Percentiles rank a stretch among this genome's conserved stretches.
phyloP scores from a whole-genome alignment of 495 filamentous ascomycete genomes.

The Daldinia vernicosa region DNA sequence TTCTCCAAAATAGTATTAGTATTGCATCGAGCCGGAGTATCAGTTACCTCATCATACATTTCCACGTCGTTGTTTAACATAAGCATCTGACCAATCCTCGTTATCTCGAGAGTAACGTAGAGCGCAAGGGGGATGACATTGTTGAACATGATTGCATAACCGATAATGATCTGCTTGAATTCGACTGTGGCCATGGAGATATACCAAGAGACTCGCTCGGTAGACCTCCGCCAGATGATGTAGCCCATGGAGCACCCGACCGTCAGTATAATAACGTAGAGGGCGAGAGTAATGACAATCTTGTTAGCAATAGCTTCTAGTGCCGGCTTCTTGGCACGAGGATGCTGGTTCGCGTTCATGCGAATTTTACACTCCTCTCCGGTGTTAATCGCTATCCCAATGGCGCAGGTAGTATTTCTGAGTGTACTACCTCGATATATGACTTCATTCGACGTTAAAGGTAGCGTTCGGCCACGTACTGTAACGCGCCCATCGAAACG shows the following conservation, averaged over 20 bases:
- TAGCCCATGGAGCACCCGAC: slow-evolving; percentile 82
- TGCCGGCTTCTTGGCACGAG: slow-evolving; percentile 82
- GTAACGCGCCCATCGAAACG: slow-evolving; percentile 83
- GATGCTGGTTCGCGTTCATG: slow-evolving; percentile 92
- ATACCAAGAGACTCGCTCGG: slow-evolving; percentile 77
- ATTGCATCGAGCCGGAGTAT: slow-evolving; percentile 85
- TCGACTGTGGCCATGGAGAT: slow-evolving; percentile 71
- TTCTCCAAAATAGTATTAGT: slow-evolving; percentile 95
- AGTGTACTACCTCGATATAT: slow-evolving; percentile 85
- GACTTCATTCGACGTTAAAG: slow-evolving; percentile 81
- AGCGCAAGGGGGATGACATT: slow-evolving; percentile 90
- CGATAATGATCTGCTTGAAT: slow-evolving; percentile 83
- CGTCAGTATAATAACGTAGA: slow-evolving; percentile 77
- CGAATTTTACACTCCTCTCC: slow-evolving; percentile 93
- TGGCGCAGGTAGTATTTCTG: slow-evolving; percentile 74
- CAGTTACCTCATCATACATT: slow-evolving; percentile 85
- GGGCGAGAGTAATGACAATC: slow-evolving; percentile 80
- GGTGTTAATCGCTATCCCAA: slow-evolving; percentile 85
- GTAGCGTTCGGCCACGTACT: slow-evolving; percentile 68
- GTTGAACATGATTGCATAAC: slow-evolving; percentile 89
- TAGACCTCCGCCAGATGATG: slow-evolving; percentile 71
- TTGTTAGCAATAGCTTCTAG: slow-evolving; percentile 81
- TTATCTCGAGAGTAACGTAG: slow-evolving; percentile 89
- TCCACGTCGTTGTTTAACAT: slow-evolving; percentile 78
- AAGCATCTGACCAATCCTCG: slow-evolving; percentile 86